These are phyloP conservation scores for Dothideomycetidae sp. DNA, from an alignment of 2,329 filamentous ascomycete genomes.

Conservation along the genomic window DNA sequence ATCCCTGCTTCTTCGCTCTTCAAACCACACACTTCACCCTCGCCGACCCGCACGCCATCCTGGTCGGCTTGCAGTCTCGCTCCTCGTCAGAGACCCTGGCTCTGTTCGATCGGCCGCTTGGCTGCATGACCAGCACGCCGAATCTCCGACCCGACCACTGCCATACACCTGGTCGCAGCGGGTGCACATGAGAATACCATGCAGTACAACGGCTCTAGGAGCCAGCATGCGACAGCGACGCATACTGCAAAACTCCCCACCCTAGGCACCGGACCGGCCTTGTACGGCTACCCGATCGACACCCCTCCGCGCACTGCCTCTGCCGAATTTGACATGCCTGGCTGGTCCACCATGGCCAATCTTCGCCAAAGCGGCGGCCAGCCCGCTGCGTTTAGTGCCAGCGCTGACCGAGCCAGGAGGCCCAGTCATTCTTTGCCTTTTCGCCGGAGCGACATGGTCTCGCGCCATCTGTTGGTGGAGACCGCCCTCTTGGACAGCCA, in stretches of 20 bases:
- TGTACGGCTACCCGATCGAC: slow-evolving; percentile 5
- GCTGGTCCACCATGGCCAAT: slow-evolving; percentile 5
- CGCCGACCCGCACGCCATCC: neutral
- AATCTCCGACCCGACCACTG: no score
- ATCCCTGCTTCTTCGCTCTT: no score
- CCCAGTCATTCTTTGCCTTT: slow-evolving; percentile 7
- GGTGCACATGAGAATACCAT: slow-evolving; percentile 2
- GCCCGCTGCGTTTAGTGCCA: neutral
- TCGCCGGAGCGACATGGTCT: slow-evolving; percentile 41
- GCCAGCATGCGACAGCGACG: slow-evolving; percentile 1
- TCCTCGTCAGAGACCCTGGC: neutral
- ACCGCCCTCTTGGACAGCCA: slow-evolving; percentile 83
- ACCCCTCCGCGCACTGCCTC: slow-evolving; percentile 8
- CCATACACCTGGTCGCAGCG: neutral
- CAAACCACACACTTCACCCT: neutral
- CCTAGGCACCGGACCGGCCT: neutral
- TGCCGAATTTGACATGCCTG: slow-evolving; percentile 7
- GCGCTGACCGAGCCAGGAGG: neutral
- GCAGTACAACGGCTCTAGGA: slow-evolving; percentile 8
- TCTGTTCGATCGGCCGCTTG: neutral
- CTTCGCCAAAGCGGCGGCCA: neutral
- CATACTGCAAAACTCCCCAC: slow-evolving; percentile 4
- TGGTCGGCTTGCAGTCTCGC: neutral
- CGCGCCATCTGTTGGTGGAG: slow-evolving; percentile 84
- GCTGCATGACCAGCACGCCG: neutral